These are phyloP conservation scores for Chalaropsis ovoidea DNA, from an alignment of 2,329 filamentous ascomycete species.

Conservation along the genomic window DNA sequence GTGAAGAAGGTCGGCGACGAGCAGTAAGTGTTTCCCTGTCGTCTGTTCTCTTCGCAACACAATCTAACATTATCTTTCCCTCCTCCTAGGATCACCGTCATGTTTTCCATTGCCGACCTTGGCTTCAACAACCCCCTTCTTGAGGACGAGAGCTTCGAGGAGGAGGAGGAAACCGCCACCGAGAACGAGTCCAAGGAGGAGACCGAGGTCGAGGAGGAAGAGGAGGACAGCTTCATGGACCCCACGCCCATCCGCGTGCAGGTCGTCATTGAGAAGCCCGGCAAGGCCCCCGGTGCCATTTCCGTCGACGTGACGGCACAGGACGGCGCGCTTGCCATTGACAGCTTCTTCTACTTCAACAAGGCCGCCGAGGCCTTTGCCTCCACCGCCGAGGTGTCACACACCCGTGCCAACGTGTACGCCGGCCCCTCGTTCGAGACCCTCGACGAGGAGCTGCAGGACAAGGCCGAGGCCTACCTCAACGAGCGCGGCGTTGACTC, in stretches of 20 bases:
- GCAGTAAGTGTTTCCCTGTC: constrained; percentile 50
- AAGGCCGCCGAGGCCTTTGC: constrained; percentile 68
- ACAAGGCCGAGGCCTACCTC: constrained; percentile 83
- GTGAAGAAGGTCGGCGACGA: constrained; percentile 77
- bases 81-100: constrained; percentile 53
- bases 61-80: background rate
- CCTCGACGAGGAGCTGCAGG: constrained; percentile 91
- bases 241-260: constrained; percentile 67
- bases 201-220: constrained; percentile 43
- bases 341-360: constrained; percentile 82
- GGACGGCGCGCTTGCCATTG: constrained; percentile 75
- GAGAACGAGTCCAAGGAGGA: constrained; percentile 47
- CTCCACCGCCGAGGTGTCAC: constrained; percentile 63
- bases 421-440: constrained; percentile 86
- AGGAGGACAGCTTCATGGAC: constrained; percentile 38
- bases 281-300: constrained; percentile 60
- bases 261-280: constrained; percentile 79
- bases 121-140: constrained; percentile 54
- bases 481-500: constrained; percentile 89
- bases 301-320: constrained; percentile 78
- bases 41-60: background rate
- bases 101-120: constrained; percentile 77
- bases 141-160: constrained; percentile 46
- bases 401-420: constrained; percentile 68
- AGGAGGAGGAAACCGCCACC: constrained; percentile 42